phyloP scores from a whole-genome alignment of 306 rosid species.

The Luffa aegyptiaca region DNA sequence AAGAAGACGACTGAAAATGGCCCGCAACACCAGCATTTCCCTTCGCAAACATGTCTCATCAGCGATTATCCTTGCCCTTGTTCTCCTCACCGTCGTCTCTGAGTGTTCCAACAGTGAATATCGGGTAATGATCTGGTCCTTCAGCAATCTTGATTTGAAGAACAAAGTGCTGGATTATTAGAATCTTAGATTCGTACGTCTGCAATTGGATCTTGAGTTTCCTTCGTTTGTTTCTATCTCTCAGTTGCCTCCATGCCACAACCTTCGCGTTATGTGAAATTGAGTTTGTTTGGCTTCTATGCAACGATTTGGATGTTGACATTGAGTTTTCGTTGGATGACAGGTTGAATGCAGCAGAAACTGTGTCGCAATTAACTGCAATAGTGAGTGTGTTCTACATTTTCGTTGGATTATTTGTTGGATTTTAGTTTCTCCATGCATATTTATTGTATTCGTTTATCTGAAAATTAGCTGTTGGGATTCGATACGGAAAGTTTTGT shows the following conservation, averaged over 20 bases:
- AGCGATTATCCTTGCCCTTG: slow-evolving; percentile 19
- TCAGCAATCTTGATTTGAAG: neutral
- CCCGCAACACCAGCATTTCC: neutral
- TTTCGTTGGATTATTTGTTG: neutral
- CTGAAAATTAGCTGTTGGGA: slow-evolving; percentile 34
- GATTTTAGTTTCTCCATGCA: neutral
- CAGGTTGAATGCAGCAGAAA: slow-evolving; percentile 52
- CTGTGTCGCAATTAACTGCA: slow-evolving; percentile 51
- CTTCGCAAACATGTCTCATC: slow-evolving; percentile 23
- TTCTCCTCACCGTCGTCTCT: slow-evolving; percentile 26
- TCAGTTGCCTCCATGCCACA: neutral
- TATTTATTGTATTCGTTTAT: neutral
- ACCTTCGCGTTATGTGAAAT: neutral
- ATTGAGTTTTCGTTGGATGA: neutral
- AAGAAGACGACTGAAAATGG: neutral
- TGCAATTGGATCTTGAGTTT: neutral
- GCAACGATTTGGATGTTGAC: neutral
- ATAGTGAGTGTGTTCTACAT: slow-evolving; percentile 31
- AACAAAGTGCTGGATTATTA: neutral
- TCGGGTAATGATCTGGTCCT: neutral
- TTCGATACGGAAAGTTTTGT: slow-evolving; percentile 81
- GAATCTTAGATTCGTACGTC: slow-evolving; percentile 14
- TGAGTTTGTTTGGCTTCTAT: neutral
- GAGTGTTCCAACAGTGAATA: slow-evolving; percentile 28
- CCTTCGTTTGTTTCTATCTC: neutral